Conservation (phyloP, 1,284 basidiomycete species). For the Microbotryum violaceum region DNA sequence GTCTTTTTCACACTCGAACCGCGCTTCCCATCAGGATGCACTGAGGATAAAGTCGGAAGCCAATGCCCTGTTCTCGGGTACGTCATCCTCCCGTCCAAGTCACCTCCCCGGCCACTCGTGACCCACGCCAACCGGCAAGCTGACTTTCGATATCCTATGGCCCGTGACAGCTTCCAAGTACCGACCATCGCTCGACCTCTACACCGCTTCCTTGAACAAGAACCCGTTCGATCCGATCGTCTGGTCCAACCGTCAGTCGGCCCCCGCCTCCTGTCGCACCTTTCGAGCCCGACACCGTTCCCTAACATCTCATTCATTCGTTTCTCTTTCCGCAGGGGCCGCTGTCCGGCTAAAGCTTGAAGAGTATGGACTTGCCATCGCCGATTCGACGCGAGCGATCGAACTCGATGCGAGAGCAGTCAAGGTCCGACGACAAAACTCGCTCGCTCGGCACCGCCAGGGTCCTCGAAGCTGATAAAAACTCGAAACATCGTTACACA, state of each 20-base stretch:
- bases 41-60: slow-evolving; percentile 63
- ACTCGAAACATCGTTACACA: slow-evolving; percentile 44
- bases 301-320: slow-evolving; percentile 36
- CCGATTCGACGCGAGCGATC: slow-evolving; percentile 73
- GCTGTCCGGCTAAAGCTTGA: slow-evolving; percentile 49
- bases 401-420: slow-evolving; percentile 80
- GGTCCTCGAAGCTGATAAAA: background rate
- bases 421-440: slow-evolving; percentile 55
- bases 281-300: slow-evolving; percentile 34
- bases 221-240: slow-evolving; percentile 39
- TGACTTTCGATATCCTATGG: slow-evolving; percentile 3
- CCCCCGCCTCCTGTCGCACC: slow-evolving; percentile 32
- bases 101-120: background rate
- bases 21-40: slow-evolving; percentile 24
- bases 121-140: background rate
- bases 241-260: slow-evolving; percentile 35
- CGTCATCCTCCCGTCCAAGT: slow-evolving; percentile 29
- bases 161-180: slow-evolving; percentile 25
- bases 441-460: too few species aligned
- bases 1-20: background rate
- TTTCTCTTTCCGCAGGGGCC: slow-evolving; percentile 36
- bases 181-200: slow-evolving; percentile 35
- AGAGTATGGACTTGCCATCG: slow-evolving; percentile 72
- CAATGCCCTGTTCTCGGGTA: slow-evolving; percentile 75
- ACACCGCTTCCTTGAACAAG: slow-evolving; percentile 37